These are phyloP conservation scores for Cyberlindnera mycetangii DNA, from an alignment of 805 yeast genomes.

Conservation along the genomic window DNA sequence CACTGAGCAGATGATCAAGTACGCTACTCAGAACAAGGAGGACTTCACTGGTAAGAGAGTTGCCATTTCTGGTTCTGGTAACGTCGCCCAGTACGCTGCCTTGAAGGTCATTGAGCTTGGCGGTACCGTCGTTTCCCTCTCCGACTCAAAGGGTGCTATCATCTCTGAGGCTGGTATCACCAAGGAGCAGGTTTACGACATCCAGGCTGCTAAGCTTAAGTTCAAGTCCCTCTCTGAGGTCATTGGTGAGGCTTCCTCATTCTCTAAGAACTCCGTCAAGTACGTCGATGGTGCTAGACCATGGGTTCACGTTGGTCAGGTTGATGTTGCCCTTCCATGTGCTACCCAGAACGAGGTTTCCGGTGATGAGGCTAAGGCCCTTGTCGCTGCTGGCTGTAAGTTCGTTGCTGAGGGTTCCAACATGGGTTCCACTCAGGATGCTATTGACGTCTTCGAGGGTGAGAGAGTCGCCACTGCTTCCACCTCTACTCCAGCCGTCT, in stretches of 20 bases:
- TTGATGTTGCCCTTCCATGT: constrained; percentile 95
- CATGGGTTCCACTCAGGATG: constrained; percentile 99
- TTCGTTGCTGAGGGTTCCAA: constrained; percentile 98
- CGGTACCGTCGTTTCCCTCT: constrained; percentile 88
- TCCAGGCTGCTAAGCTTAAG: constrained; percentile 75
- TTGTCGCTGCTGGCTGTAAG: constrained; percentile 87
- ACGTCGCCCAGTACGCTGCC: constrained; percentile 99
- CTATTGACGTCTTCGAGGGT: constrained; percentile 91
- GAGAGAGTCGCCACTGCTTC: constrained; percentile 49
- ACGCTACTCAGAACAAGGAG: constrained; percentile 87
- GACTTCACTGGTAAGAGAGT: constrained; percentile 90
- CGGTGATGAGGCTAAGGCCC: constrained; percentile 94
- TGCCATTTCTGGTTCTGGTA: constrained; percentile 97
- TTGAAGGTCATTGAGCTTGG: constrained; percentile 96
- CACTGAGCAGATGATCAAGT: constrained; percentile 96
- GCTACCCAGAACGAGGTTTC: constrained; percentile 98
- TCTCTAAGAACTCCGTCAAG: constrained; percentile 55
- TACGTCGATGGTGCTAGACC: constrained; percentile 95
- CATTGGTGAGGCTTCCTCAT: constrained; percentile 52
- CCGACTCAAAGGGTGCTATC: constrained; percentile 93
- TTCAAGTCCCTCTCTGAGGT: constrained; percentile 74
- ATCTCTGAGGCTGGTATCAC: constrained; percentile 80
- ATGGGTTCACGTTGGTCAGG: constrained; percentile 88
- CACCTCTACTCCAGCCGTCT: constrained; percentile 54
- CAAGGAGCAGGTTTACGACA: constrained; percentile 69